Base-by-base conservation (phyloP, 1,284 basidiomycete species). In the Apiotrichum domesticum region DNA sequence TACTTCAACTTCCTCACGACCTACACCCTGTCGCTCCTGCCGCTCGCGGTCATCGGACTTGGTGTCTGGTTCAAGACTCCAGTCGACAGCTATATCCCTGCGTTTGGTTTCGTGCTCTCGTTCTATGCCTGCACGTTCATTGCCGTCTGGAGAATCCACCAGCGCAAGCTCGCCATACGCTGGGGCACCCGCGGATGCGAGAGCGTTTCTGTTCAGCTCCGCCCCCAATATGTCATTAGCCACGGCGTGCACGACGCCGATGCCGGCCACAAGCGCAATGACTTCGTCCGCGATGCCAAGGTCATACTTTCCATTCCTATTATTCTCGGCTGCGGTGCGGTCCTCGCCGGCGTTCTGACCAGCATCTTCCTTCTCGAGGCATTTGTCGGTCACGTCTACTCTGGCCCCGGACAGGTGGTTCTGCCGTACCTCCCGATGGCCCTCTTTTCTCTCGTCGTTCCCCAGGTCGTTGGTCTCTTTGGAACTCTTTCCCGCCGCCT, bases 1-100 rank as follows among this genome's bases (percentile, higher is more conserved):
- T 96, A 97, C 77, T 96, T 94, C 74, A 83, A 85, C 53, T 96
- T 94, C 78, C 80, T 97, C 9, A 83, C 85, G 3, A 83, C 84
- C 57, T 97, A 97, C 78, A 87, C 90, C 0, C 81, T 82, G 41
- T 84, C 86, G 35, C 82, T 94, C 39, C 66, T 86, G 14, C 83
- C 89, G 57, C 59, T 77, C 53, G 67, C 75, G 42, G 21, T 72
- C n/a, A 57, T 73, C 52, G 68, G 75, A 10, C 61, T 70, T 10
- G 47, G 69, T 11, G 64, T 73, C 58, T 78, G 67, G 64, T 49
- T 69, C 45, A 81, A 85, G 70, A 82, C 83, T 15, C 64, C 70
- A 0, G 53, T 59, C 9, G 81, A 80, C 7, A 82, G 84, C 0
- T 95, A 90, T 73, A 87, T 87, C 3, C 82, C 87, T 3, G 58